These are phyloP conservation scores for Eutrema heterophyllum DNA, from an alignment of 345 rosid species.

Conservation along the genomic window DNA sequence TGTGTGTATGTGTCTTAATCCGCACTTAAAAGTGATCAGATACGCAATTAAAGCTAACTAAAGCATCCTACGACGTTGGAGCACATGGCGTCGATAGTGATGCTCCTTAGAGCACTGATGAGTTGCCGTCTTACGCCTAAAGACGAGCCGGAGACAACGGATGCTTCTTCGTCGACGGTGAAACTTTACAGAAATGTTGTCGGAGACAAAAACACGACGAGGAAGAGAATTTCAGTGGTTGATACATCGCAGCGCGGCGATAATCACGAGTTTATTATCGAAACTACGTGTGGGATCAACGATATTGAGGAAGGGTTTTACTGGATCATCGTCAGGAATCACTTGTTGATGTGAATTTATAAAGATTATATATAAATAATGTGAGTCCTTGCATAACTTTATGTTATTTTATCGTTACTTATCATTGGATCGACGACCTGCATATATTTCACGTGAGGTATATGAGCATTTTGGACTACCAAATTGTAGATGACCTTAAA, in stretches of 20 bases:
- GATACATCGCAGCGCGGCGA: neutral
- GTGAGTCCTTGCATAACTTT: neutral
- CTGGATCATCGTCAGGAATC: slow-evolving; percentile 15
- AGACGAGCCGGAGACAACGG: neutral
- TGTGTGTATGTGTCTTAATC: neutral
- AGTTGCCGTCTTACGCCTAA: slow-evolving; percentile 28
- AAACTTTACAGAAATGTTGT: neutral
- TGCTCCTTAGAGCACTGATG: slow-evolving; percentile 31
- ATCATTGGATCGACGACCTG: slow-evolving; percentile 5
- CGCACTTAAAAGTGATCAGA: neutral
- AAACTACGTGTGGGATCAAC: neutral
- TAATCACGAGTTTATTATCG: neutral
- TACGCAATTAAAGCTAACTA: neutral
- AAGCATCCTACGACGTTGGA: neutral
- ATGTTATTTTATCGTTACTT: neutral
- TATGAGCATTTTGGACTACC: neutral
- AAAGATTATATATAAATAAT: neutral
- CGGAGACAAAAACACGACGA: neutral
- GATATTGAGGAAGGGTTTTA: slow-evolving; percentile 9
- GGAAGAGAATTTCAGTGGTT: neutral
- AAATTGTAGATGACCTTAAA: neutral
- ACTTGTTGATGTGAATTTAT: slow-evolving; percentile 11
- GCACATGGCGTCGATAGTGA: slow-evolving; percentile 31
- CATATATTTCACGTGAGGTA: neutral
- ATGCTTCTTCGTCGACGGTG: neutral